Evolutionary conservation across 2,329 filamentous ascomycete genomes (phyloP).

Genomic region (Lasiodiplodia hormozganensis): DNA sequence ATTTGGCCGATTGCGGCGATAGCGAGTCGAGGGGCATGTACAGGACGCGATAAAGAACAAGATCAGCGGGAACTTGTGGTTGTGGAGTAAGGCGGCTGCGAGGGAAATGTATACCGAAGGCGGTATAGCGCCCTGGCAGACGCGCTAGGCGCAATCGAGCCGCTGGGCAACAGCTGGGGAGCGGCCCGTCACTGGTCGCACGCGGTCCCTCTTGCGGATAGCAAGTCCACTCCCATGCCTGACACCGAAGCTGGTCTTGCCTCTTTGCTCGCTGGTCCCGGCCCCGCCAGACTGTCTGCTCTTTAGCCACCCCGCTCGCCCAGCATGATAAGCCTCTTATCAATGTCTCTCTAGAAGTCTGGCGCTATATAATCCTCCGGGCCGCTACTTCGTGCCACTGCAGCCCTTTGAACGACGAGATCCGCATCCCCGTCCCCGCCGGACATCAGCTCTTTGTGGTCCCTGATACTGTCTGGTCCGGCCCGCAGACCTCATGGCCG

Average conservation of each 20-base stretch:
- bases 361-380: slow-evolving; percentile 10
- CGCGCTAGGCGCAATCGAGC: slow-evolving; percentile 17
- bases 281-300: background rate
- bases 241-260: background rate
- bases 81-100: slow-evolving; percentile 7
- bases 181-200: slow-evolving; percentile 11
- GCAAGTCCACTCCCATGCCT: slow-evolving; percentile 26
- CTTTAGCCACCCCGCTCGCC: background rate
- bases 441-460: background rate
- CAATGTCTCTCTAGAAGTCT: background rate
- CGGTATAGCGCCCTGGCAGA: slow-evolving; percentile 7
- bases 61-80: slow-evolving; percentile 9
- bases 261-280: background rate
- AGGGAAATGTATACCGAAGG: slow-evolving; percentile 26
- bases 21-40: slow-evolving; percentile 4
- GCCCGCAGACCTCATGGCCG: slow-evolving; percentile 33
- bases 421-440: background rate
- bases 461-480: background rate
- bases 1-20: slow-evolving; percentile 27
- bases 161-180: slow-evolving; percentile 15
- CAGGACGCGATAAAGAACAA: slow-evolving; percentile 16
- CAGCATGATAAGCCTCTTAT: slow-evolving; percentile 22
- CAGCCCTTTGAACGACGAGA: slow-evolving; percentile 1
- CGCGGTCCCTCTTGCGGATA: slow-evolving; percentile 29
- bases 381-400: slow-evolving; percentile 13